These are phyloP conservation scores for Sclerotinia subarctica DNA, from an alignment of 2,329 filamentous ascomycete species.

Conservation along the genomic window DNA sequence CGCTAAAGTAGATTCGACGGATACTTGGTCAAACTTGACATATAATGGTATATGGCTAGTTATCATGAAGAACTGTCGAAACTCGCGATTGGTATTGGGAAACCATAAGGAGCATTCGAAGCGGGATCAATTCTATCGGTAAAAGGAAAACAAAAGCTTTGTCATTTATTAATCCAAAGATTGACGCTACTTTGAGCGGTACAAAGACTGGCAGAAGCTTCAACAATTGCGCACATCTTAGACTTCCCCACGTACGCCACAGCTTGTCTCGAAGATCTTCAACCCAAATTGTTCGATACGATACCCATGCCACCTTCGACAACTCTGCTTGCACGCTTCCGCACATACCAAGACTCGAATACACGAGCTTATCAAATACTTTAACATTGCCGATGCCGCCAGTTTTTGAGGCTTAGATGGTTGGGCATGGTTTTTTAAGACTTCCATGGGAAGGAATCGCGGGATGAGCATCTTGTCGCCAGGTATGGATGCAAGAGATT, in stretches of 20 bases:
- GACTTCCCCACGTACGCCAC: conserved; percentile 21
- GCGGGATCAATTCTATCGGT: conserved; percentile 19
- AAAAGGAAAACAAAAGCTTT: conserved; percentile 11
- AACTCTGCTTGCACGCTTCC: conserved; percentile 16
- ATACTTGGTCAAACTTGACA: conserved; percentile 19
- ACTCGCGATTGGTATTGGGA: conserved; percentile 33
- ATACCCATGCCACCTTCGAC: conserved; percentile 20
- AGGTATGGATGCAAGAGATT: conserved; percentile 47
- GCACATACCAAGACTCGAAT: conserved; percentile 15
- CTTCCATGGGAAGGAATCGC: conserved; percentile 32
- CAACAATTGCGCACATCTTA: conserved; percentile 20
- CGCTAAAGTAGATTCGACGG: conserved; percentile 17
- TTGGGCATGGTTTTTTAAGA: conserved; percentile 26
- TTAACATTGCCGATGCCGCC: conserved; percentile 11
- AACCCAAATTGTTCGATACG: conserved; percentile 7
- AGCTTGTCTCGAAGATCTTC: conserved; percentile 16
- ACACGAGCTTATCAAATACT: conserved; percentile 10
- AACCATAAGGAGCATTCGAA: conserved; percentile 29
- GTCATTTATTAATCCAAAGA: conserved; percentile 10
- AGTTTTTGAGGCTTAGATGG: conserved; percentile 17
- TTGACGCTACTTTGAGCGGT: conserved; percentile 18
- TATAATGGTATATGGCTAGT: conserved; percentile 26
- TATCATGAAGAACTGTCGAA: conserved; percentile 36
- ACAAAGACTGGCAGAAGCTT: conserved; percentile 21
- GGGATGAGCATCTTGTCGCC: conserved; percentile 44